Evolutionary conservation across 2,329 filamentous ascomycete species (phyloP), one percentile per base, ranked within the genome.

Genomic region (Penicillium fuscoglaucum): DNA sequence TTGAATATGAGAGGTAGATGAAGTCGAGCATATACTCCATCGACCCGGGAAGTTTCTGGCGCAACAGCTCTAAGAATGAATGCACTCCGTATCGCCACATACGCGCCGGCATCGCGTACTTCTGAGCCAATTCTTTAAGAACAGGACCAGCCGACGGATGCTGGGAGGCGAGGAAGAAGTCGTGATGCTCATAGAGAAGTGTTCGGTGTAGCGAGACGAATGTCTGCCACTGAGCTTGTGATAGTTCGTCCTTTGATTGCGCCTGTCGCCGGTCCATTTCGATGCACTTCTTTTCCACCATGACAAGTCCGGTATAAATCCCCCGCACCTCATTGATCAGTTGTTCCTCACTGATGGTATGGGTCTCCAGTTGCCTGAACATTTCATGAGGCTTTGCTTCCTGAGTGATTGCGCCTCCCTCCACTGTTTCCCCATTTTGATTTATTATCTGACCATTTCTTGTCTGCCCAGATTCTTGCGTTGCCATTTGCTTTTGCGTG

Each of bases 31-130:
- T 97, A 55, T 96, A 90, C 50, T 97, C 93, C 0, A 92, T 76
- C 1, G 90, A 92, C 0, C 81, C 82, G 0, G 93, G 93, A 0
- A 96, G 78, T 2, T 87, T 84, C 63, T 90, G 86, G 0, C 91
- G 81, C 0, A 96, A 74, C 0, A 96, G 72, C 64, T 96, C 91
- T 0, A 96, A 80, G 57, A 95, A 95, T 0, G 86, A 87, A 69
- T 96, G 91, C 4, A 98, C 97, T 0, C 90, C 93, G 66, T 96
- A 90, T 0, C 91, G 83, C 95, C 95, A 98, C 90, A 98, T 95
- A 0, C 93, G 81, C 0, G 90, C 91, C 0, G 93, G 93, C 91
- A 98, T 97, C 0, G 87, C 87, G 66, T 96, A 96, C 61, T 95
- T 95, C 0, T 83, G 83, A 0, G 92, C 88, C 0, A 97, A 74